Evolutionary conservation across 139 green algal species (phyloP), one percentile per base, ranked within the genome.

Genomic region (Chlamydomonas incerta): DNA sequence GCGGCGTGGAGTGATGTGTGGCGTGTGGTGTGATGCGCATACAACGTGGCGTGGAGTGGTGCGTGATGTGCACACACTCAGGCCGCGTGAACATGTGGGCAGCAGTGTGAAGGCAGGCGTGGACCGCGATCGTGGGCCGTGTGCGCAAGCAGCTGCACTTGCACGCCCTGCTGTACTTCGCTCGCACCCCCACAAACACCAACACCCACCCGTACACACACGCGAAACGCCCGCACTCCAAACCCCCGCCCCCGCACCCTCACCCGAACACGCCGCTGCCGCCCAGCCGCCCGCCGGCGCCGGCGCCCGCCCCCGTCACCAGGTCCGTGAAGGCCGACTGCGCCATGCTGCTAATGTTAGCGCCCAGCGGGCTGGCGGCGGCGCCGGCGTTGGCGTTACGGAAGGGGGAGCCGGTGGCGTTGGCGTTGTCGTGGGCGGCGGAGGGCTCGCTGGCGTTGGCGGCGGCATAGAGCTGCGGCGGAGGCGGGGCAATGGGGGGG

Each of bases 341-440:
- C 18, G 76, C 76, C 76, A 83, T 83, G 37, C n/a, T 6, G 29
- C 37, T 72, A 37, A 83, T n/a, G 76, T 47, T 37, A 37, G 0
- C 63, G 63, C 37, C 26, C 3, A 47, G 29, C 13, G 58, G 23
- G 70, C 15, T 41, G 62, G 26, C 62, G 37, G 60, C 29, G 63
- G 1, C n/a, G 29, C 4, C 28, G 62, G 62, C 28, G 62, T 34
- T 5, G 62, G 62, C 62, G 62, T 3, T 34, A 28, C n/a, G 6
- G 62, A 18, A 37, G 75, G 58, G 17, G 34, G 75, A 1, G 57
- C n/a, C 15, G 75, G 75, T 10, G 75, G 8, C 26, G 29, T 4
- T 18, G 75, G 23, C 58, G 28, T 17, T 17, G 34, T 31, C 74
- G 57, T 5, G 0, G 60, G 58, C 2, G 28, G 58, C 2, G 29